phyloP scores from a whole-genome alignment of 768 basidiomycete genomes.

The Tylopilus sp. region DNA sequence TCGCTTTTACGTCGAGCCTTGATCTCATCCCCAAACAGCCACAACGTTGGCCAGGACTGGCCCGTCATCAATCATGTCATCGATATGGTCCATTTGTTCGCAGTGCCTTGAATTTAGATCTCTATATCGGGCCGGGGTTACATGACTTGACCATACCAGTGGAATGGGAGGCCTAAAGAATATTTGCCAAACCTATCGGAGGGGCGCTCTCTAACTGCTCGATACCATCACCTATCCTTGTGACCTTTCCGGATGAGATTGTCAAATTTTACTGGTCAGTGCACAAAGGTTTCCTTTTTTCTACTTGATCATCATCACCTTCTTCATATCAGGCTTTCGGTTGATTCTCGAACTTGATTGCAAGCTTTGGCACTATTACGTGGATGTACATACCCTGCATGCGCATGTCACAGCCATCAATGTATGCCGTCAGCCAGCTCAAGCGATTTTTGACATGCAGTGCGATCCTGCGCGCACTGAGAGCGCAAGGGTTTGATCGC shows the following conservation, averaged over 20 bases:
- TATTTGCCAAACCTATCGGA: slow-evolving; percentile 35
- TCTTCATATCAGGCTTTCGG: slow-evolving; percentile 15
- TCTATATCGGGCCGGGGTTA: slow-evolving; percentile 50
- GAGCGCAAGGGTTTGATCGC: slow-evolving; percentile 40
- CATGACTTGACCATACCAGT: slow-evolving; percentile 46
- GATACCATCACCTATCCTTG: slow-evolving; percentile 51
- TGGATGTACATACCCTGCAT: slow-evolving; percentile 34
- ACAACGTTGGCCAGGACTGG: slow-evolving; percentile 41
- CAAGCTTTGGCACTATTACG: slow-evolving; percentile 33
- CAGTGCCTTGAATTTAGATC: slow-evolving; percentile 51
- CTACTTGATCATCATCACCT: slow-evolving; percentile 23
- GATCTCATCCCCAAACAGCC: slow-evolving; percentile 27
- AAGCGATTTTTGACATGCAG: slow-evolving; percentile 8
- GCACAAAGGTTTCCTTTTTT: slow-evolving; percentile 17
- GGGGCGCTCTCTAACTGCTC: slow-evolving; percentile 35
- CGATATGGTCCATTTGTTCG: slow-evolving; percentile 43
- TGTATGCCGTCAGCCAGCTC: slow-evolving; percentile 4
- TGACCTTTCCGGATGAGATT: slow-evolving; percentile 57
- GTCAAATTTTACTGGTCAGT: slow-evolving; percentile 47
- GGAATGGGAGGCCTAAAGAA: slow-evolving; percentile 44
- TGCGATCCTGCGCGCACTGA: slow-evolving; percentile 21
- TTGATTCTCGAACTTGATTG: slow-evolving; percentile 30
- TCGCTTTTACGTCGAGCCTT: slow-evolving; percentile 15
- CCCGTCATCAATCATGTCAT: slow-evolving; percentile 42
- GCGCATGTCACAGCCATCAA: slow-evolving; percentile 23